Conservation (phyloP, 495 filamentous ascomycete species). For the Sphaerosporella brunnea region DNA sequence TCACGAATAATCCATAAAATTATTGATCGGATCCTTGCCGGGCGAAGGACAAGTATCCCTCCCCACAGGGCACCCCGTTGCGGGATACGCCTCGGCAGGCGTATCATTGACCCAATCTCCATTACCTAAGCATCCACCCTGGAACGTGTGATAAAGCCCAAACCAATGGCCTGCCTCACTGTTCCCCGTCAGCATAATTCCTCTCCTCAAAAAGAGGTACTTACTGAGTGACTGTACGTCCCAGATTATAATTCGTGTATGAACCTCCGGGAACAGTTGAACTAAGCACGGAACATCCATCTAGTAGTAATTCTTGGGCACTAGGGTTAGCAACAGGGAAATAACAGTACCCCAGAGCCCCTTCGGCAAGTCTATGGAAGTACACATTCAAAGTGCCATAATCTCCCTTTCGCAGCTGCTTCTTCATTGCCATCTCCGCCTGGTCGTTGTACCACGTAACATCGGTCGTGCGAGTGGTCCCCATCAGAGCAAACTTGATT, state of each 20-base stretch:
- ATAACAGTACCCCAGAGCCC: constrained; percentile 42
- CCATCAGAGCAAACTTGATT: constrained; percentile 36
- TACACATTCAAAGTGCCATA: constrained; percentile 48
- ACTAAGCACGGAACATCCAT: constrained; percentile 43
- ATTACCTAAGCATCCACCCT: constrained; percentile 40
- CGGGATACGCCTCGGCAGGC: constrained; percentile 34
- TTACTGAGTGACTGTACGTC: constrained; percentile 46
- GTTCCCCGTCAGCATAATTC: neutral
- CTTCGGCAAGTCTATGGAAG: constrained; percentile 37
- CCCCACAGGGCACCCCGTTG: constrained; percentile 38
- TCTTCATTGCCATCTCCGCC: constrained; percentile 39
- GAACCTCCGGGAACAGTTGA: constrained; percentile 38
- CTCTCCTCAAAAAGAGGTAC: constrained; percentile 12
- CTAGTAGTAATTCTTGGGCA: constrained; percentile 30
- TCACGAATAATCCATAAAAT: constrained; percentile 48
- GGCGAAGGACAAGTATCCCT: constrained; percentile 36
- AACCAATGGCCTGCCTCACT: constrained; percentile 20
- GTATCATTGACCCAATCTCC: constrained; percentile 46
- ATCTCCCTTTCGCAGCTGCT: constrained; percentile 38
- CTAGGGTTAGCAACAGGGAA: constrained; percentile 19
- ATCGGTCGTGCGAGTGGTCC: constrained; percentile 41
- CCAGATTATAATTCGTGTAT: constrained; percentile 37
- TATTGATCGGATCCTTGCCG: constrained; percentile 40
- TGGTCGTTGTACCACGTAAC: constrained; percentile 35
- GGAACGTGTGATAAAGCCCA: constrained; percentile 47